Percentiles rank a stretch among this genome's conserved stretches.
phyloP scores from a whole-genome alignment of 768 basidiomycete species.

The Pulveroboletus sp. region DNA sequence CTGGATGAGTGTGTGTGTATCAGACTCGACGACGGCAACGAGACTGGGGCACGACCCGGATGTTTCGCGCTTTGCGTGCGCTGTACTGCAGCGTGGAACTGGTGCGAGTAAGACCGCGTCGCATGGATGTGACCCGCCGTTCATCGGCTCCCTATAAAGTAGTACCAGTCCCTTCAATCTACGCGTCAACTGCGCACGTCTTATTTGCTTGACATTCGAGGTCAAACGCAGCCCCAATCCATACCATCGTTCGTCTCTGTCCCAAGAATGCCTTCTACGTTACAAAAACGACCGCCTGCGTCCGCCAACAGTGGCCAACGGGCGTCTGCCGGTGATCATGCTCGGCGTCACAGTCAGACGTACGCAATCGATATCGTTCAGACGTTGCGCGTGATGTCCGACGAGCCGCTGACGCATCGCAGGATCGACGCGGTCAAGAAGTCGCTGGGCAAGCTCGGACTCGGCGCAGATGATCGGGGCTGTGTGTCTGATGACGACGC shows the following conservation, averaged over 20 bases:
- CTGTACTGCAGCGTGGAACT: conserved; percentile 17
- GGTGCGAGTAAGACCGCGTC: not conserved
- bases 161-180: not conserved
- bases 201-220: not conserved
- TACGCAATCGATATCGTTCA: conserved; percentile 31
- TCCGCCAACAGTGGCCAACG: conserved; percentile 3
- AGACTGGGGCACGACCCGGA: conserved; percentile 7
- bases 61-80: conserved; percentile 15
- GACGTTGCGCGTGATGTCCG: conserved; percentile 26
- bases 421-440: conserved; percentile 30
- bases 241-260: not conserved
- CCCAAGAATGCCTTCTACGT: conserved; percentile 13
- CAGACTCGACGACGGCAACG: conserved; percentile 5
- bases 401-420: conserved; percentile 23
- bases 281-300: conserved; percentile 17
- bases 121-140: conserved; percentile 11
- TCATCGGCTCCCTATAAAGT: conserved; percentile 19
- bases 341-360: conserved; percentile 9
- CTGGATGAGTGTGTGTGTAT: conserved; percentile 6
- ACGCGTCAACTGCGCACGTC: conserved; percentile 4
- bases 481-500: conserved; percentile 28
- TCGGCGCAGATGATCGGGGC: conserved; percentile 24
- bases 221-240: not conserved
- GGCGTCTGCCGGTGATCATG: not conserved
- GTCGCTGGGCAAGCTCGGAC: conserved; percentile 21